These are phyloP conservation scores for Leccinum discolor DNA, from an alignment of 1,284 basidiomycete species.

Conservation along the genomic window DNA sequence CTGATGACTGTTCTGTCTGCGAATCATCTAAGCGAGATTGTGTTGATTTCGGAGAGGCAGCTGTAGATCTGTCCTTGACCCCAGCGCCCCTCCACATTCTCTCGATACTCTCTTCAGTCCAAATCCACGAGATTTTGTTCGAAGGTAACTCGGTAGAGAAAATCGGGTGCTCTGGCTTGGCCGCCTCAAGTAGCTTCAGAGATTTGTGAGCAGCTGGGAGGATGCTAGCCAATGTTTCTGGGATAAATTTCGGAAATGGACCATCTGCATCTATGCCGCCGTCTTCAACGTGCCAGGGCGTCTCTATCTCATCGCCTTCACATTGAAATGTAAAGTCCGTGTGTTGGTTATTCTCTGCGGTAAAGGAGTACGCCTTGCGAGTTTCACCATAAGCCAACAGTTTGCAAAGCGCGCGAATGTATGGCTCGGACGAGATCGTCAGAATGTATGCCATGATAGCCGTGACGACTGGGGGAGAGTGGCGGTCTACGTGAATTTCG, in stretches of 20 bases:
- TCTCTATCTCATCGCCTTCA: slow-evolving; percentile 36
- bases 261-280: slow-evolving; percentile 37
- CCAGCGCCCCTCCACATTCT: slow-evolving; percentile 36
- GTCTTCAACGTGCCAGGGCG: slow-evolving; percentile 40
- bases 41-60: not conserved
- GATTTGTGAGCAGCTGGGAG: slow-evolving; percentile 68
- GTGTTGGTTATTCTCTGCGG: slow-evolving; percentile 15
- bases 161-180: slow-evolving; percentile 60
- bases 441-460: slow-evolving; percentile 66
- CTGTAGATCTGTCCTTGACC: not conserved
- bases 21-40: not conserved
- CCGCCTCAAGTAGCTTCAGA: slow-evolving; percentile 58
- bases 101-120: slow-evolving; percentile 56
- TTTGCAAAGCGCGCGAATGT: slow-evolving; percentile 53
- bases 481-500: slow-evolving; percentile 48
- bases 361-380: slow-evolving; percentile 24
- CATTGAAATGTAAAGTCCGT: slow-evolving; percentile 32
- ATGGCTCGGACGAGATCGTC: slow-evolving; percentile 59
- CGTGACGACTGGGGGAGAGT: slow-evolving; percentile 44
- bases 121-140: slow-evolving; percentile 61
- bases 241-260: slow-evolving; percentile 62
- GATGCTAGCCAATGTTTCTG: slow-evolving; percentile 44
- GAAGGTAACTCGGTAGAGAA: slow-evolving; percentile 34
- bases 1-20: not conserved
- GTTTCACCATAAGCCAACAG: slow-evolving; percentile 57